A percentile compares a stretch with the other conserved stretches of the same genome.
Conservation (phyloP, 768 basidiomycete species). For the Leucosporidium scottii region DNA sequence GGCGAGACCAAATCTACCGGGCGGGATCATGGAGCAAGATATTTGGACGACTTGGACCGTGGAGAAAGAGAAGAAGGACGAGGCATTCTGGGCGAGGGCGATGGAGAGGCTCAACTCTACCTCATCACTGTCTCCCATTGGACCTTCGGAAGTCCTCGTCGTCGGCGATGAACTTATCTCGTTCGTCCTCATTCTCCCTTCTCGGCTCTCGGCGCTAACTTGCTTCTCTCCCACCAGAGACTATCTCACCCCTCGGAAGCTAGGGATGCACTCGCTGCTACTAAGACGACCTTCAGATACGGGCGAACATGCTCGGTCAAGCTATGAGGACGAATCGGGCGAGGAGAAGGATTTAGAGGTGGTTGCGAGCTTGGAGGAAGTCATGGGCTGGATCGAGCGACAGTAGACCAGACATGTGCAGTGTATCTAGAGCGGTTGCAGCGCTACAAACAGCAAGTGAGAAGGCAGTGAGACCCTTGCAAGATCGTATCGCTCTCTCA, state of each 20-base stretch:
- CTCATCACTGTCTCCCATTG: background rate
- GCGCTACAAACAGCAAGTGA: no score
- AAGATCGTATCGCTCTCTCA: no score
- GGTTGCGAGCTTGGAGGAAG: no score
- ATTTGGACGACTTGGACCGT: constrained; percentile 20
- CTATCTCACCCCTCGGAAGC: background rate
- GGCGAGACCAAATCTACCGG: background rate
- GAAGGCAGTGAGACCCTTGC: no score
- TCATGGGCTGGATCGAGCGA: no score
- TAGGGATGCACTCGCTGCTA: background rate
- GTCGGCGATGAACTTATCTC: constrained; percentile 21
- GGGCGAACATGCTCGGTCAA: no score
- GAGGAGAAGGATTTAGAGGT: no score
- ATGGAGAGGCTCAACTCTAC: background rate
- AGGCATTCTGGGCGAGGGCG: constrained; percentile 20
- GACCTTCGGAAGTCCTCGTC: constrained; percentile 12
- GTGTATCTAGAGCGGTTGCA: no score
- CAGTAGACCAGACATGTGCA: no score
- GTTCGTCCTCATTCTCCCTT: background rate
- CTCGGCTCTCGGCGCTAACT: background rate
- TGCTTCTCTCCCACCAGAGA: background rate
- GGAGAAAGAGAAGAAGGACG: constrained; percentile 14
- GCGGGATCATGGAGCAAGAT: constrained; percentile 2
- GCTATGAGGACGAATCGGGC: no score
- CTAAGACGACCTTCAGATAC: background rate